phyloP scores from a whole-genome alignment of 169 alveolate species.

The Theileria orientalis region DNA sequence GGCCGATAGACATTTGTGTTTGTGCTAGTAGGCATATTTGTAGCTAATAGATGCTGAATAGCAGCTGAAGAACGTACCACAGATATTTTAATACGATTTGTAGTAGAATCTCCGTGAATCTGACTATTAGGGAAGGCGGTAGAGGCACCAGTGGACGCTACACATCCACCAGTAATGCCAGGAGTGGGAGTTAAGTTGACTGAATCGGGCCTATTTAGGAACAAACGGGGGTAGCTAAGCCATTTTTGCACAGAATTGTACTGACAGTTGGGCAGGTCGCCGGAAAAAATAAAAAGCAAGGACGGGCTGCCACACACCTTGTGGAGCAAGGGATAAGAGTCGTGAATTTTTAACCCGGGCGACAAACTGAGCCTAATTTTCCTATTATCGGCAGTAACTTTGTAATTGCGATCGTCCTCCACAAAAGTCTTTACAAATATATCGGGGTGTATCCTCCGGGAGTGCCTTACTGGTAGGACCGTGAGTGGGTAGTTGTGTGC shows the following conservation, averaged over 20 bases:
- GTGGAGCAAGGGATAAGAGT: constrained; percentile 34
- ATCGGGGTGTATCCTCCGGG: constrained; percentile 47
- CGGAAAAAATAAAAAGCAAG: constrained; percentile 46
- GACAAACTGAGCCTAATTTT: constrained; percentile 30
- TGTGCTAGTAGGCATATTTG: background rate
- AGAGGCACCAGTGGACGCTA: no score
- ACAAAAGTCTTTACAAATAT: constrained; percentile 32
- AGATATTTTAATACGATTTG: background rate
- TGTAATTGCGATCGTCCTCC: constrained; percentile 35
- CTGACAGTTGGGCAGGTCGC: constrained; percentile 44
- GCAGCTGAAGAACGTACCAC: background rate
- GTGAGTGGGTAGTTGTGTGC: constrained; percentile 58
- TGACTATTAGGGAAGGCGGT: no score
- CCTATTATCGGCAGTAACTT: constrained; percentile 7
- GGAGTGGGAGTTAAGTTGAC: background rate
- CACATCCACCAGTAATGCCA: no score
- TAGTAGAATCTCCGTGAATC: no score
- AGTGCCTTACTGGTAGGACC: constrained; percentile 24
- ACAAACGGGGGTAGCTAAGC: no score
- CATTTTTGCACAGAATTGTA: constrained; percentile 31
- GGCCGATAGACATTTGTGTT: no score
- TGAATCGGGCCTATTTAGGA: no score
- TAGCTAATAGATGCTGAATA: background rate
- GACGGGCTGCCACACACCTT: constrained; percentile 29
- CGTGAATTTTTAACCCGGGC: constrained; percentile 23